A percentile compares a stretch with the other conserved stretches of the same genome.
Evolutionary conservation across 169 alveolate species (phyloP).

Genomic region (Plasmodium inui): DNA sequence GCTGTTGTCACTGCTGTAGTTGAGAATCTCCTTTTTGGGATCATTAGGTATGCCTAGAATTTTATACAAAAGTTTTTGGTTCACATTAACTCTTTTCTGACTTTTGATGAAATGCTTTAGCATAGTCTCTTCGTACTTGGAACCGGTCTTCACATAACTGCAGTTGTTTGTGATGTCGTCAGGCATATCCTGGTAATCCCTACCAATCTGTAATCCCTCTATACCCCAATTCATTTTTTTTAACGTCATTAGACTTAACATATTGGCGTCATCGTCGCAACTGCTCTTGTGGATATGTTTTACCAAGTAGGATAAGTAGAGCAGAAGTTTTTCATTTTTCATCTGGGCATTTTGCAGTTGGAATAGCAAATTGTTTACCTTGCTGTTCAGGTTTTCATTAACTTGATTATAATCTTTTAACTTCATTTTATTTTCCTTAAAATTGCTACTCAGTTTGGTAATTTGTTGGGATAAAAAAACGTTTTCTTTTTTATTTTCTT

Average conservation of each 20-base stretch:
- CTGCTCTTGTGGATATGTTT: conserved; percentile 19
- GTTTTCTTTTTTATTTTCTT: conserved; percentile 67
- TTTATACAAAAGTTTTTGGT: neutral
- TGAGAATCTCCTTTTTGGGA: neutral
- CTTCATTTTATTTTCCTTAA: conserved; percentile 41
- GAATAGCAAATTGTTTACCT: conserved; percentile 39
- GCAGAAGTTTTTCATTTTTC: conserved; percentile 63
- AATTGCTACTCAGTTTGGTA: conserved; percentile 21
- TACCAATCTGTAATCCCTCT: neutral
- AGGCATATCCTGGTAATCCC: neutral
- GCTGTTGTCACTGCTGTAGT: neutral
- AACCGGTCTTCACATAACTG: neutral
- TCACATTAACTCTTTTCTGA: neutral
- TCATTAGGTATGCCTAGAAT: neutral
- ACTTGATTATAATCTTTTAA: conserved; percentile 42
- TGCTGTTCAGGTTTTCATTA: conserved; percentile 52
- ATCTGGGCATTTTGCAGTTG: conserved; percentile 65
- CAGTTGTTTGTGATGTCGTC: conserved; percentile 10
- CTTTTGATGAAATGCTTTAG: conserved; percentile 3
- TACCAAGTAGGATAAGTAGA: conserved; percentile 44
- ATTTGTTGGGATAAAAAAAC: conserved; percentile 36
- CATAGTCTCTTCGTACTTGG: neutral
- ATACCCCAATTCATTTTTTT: conserved; percentile 8
- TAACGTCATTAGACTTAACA: conserved; percentile 16
- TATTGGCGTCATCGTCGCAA: neutral